A percentile compares a stretch with the other conserved stretches of the same genome.
Evolutionary conservation across 768 basidiomycete species (phyloP).

Genomic region (Tulasnella sp.): DNA sequence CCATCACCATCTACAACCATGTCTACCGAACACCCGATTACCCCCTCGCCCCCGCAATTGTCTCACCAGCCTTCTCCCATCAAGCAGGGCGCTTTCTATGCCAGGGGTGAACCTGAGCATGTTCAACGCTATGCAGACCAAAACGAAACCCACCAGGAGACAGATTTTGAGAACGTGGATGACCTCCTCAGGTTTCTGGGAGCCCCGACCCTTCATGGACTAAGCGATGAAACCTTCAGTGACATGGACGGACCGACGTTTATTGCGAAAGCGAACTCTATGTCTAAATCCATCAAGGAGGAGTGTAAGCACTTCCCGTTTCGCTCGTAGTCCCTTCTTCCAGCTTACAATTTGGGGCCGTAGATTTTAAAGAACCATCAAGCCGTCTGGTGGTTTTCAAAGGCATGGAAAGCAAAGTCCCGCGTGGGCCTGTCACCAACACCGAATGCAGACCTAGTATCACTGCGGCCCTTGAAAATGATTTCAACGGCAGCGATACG

Average conservation of each 20-base stretch:
- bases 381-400: conserved; percentile 6
- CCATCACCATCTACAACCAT: not conserved
- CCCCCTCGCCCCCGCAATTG: not conserved
- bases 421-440: not conserved
- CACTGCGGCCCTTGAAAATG: not conserved
- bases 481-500: not conserved
- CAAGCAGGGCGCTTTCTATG: not conserved
- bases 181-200: not conserved
- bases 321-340: not conserved
- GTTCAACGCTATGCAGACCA: not conserved
- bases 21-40: conserved; percentile 4
- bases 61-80: conserved; percentile 4
- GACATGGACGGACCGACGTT: not conserved
- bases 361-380: not conserved
- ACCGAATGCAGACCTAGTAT: conserved; percentile 6
- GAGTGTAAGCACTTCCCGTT: conserved; percentile 12
- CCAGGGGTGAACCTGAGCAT: not conserved
- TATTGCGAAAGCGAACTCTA: not conserved
- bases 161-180: not conserved
- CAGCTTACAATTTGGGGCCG: not conserved
- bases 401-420: not conserved
- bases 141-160: not conserved
- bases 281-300: conserved; percentile 7
- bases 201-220: not conserved
- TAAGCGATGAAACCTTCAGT: not conserved